Base-by-base conservation (phyloP, 495 filamentous ascomycete species). In the Penicillium dipodomyicola region DNA sequence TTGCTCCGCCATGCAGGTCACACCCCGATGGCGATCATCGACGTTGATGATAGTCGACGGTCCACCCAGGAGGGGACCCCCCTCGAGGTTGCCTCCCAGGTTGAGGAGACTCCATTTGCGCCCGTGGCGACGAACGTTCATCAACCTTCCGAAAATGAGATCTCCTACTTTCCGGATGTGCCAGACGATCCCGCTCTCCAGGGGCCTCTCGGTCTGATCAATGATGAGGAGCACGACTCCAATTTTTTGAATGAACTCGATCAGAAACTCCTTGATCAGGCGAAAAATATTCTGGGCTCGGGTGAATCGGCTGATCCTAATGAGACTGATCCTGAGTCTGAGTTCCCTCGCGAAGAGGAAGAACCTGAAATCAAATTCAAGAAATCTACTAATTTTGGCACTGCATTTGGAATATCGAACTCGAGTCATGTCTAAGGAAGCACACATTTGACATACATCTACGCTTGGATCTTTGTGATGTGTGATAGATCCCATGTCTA, bases 381-480 rank as follows among this genome's bases (percentile, higher is more conserved):
- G 54, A 71, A 70, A 15, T 77, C 78, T n/a, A 82, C 71, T 46
- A 87, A 87, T 65, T 87, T 87, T 72, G 84, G 84, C 39, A 76
- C 74, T 23, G 76, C 74, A 8, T 79, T 77, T 70, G 76, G 76
- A 60, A 44, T 63, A 45, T 64, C 68, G 17, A 61, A 58, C 42
- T 57, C 44, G 27, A 58, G 66, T 44, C 47, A 60, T 51, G 43
- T 63, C 41, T 63, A 58, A 43, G 23, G 32, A 42, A 54, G 43
- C 37, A 19, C 20, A 33, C 20, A 41, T 54, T 58, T 15, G n/a
- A n/a, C n/a, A n/a, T 20, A 6, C 42, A 37, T 57, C 49, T 56
- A 40, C 10, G 14, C 40, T 58, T 59, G 22, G 11, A 32, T 50
- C 37, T 47, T 57, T 49, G 57, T 58, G 61, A 49, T 59, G 50